Base-by-base conservation (phyloP, 139 green algal genomes). In the Axilococcus clingmanii region DNA sequence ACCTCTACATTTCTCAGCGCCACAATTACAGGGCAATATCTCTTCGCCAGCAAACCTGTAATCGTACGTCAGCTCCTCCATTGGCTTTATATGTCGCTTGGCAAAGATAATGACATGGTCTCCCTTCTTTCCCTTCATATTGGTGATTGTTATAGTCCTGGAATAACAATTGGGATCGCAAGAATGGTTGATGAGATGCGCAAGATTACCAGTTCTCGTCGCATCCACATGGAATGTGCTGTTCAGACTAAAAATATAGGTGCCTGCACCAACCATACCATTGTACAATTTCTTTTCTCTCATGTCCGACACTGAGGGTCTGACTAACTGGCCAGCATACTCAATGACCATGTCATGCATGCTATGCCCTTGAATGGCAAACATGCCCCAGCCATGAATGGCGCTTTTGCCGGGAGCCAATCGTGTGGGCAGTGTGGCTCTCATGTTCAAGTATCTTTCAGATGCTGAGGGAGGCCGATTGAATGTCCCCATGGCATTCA, bases 181-280 rank as follows among this genome's bases (percentile, higher is more conserved):
- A 44, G 71, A 80, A 75, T 96, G 88, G 75, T 96, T 96, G 43
- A 96, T 75, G 37, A 96, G 72, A 71, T 91, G 81, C 4, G 79
- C 81, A 46, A 89, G 69, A 57, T 81, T 87, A 54, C 81, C 88
- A 40, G 64, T 55, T 4, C 68, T 52, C 1, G 81, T 89, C 37
- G 81, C 79, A 45, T 89, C 81, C 17, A 89, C 74, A 52, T 55
- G 61, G 20, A 49, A 35, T 16, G 57, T 32, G 9, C 58, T 53
- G 42, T 73, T 65, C 17, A 88, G 59, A 24, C 53, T 33, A 64
- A 96, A 95, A 25, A 96, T 79, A 52, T 94, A 94, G 9, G 84
- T 94, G 38, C 84, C 88, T 22, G 75, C 78, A 3, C 88, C 88
- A 38, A 95, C 78, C 40, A 86, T 37, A 31, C 27, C 37, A 66